Evolutionary conservation across 768 basidiomycete species (phyloP).

Genomic region (Trametes maxima): DNA sequence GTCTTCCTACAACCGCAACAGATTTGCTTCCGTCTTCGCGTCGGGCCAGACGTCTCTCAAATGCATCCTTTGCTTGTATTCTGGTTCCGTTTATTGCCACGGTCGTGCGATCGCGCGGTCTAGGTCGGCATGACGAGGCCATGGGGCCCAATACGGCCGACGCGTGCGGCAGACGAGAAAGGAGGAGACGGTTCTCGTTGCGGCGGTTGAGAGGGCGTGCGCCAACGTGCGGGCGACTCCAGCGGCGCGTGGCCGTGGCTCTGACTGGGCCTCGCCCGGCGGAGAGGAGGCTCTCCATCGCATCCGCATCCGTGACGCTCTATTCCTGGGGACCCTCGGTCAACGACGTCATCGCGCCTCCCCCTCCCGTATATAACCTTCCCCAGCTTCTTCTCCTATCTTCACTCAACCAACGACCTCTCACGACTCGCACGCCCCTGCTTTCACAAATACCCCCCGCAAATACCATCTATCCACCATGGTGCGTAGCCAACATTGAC

Average conservation of each 20-base stretch:
- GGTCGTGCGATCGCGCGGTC: slow-evolving; percentile 1
- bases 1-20: not conserved
- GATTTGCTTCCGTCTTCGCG: not conserved
- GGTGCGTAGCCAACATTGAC: slow-evolving; percentile 1
- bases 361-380: slow-evolving; percentile 7
- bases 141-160: not conserved
- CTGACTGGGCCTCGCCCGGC: not conserved
- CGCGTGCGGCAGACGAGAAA: not conserved
- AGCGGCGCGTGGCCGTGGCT: not conserved
- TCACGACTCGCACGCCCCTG: slow-evolving; percentile 7
- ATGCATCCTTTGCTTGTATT: not conserved
- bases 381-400: not conserved
- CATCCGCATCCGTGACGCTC: slow-evolving; percentile 6
- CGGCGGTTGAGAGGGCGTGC: slow-evolving; percentile 9
- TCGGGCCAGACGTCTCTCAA: not conserved
- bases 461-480: slow-evolving; percentile 9
- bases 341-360: slow-evolving; percentile 11
- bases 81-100: not conserved
- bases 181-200: slow-evolving; percentile 8
- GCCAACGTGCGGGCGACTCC: slow-evolving; percentile 6
- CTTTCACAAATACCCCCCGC: not conserved
- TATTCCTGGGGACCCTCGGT: not conserved
- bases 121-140: not conserved
- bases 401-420: slow-evolving; percentile 11
- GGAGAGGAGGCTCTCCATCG: slow-evolving; percentile 7